phyloP scores from a whole-genome alignment of 78 protist genomes.

The Polysphondylium violaceum region DNA sequence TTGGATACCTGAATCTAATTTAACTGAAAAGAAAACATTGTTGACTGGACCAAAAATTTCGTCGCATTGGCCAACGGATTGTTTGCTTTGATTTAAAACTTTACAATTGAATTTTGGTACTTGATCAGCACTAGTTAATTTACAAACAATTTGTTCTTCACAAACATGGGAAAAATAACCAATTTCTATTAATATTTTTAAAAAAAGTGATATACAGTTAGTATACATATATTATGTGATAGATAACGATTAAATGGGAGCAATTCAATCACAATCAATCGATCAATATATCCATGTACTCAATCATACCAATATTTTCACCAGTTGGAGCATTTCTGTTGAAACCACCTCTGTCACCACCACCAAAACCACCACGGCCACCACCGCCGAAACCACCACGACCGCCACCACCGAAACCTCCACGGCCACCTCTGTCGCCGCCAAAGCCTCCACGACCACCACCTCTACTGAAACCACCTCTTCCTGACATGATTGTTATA shows the following conservation, averaged over 20 bases:
- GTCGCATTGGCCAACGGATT: conserved; percentile 42
- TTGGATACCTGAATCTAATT: conserved; percentile 74
- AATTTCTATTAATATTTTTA: conserved; percentile 38
- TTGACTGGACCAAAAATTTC: conserved; percentile 82
- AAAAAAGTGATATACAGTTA: background rate
- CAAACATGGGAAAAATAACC: conserved; percentile 57
- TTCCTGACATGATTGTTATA: background rate
- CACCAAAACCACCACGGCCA: conserved; percentile 14
- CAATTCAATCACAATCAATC: background rate
- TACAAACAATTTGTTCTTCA: conserved; percentile 73
- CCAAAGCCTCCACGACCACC: background rate
- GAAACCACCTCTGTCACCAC: conserved; percentile 12
- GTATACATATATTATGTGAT: background rate
- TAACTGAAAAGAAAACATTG: conserved; percentile 67
- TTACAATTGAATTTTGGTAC: conserved; percentile 78
- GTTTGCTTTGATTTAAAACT: conserved; percentile 14
- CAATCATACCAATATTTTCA: conserved; percentile 24
- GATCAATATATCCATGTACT: background rate
- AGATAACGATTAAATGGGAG: background rate
- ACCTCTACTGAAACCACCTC: conserved; percentile 18
- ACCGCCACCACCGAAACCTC: conserved; percentile 18
- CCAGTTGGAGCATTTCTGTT: conserved; percentile 16
- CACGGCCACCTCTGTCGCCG: conserved; percentile 41
- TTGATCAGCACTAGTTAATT: conserved; percentile 31
- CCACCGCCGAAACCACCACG: conserved; percentile 31